Conservation (phyloP, 2,329 filamentous ascomycete genomes). For the Fusarium scirpi region DNA sequence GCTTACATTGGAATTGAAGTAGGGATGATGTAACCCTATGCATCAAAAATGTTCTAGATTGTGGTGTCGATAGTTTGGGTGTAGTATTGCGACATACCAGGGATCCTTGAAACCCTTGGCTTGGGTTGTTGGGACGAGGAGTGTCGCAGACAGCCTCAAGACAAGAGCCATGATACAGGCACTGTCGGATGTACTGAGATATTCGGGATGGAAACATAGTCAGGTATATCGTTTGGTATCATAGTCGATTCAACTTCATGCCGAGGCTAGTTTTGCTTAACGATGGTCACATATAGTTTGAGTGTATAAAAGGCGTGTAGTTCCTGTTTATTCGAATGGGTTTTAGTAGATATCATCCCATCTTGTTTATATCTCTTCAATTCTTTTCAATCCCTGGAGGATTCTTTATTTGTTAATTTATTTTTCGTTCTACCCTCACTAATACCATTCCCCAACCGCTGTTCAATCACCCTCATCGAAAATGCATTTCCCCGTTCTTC, state of each 20-base stretch:
- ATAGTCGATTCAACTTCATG: conserved; percentile 12
- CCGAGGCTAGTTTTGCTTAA: conserved; percentile 14
- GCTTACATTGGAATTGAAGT: conserved; percentile 7
- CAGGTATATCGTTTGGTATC: conserved; percentile 1
- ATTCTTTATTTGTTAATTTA: conserved; percentile 1
- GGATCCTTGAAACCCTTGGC: conserved; percentile 38
- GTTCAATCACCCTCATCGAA: conserved; percentile 6
- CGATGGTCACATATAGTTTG: conserved; percentile 12
- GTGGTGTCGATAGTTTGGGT: not conserved
- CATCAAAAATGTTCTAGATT: not conserved
- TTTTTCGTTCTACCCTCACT: not conserved
- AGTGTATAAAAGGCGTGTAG: conserved; percentile 25
- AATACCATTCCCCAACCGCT: not conserved
- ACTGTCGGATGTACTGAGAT: conserved; percentile 16
- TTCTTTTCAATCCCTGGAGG: conserved; percentile 22
- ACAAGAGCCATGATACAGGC: conserved; percentile 27
- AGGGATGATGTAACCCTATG: conserved; percentile 5
- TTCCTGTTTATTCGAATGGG: not conserved
- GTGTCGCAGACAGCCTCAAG: conserved; percentile 32
- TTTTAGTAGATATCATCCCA: conserved; percentile 7
- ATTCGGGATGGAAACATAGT: conserved; percentile 1
- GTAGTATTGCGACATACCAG: conserved; percentile 15
- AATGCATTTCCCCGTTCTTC: conserved; percentile 38
- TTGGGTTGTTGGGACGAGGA: conserved; percentile 26
- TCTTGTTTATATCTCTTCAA: conserved; percentile 8